These are phyloP conservation scores for Lipomyces sp. DNA, from an alignment of 805 yeast genomes.

Conservation along the genomic window DNA sequence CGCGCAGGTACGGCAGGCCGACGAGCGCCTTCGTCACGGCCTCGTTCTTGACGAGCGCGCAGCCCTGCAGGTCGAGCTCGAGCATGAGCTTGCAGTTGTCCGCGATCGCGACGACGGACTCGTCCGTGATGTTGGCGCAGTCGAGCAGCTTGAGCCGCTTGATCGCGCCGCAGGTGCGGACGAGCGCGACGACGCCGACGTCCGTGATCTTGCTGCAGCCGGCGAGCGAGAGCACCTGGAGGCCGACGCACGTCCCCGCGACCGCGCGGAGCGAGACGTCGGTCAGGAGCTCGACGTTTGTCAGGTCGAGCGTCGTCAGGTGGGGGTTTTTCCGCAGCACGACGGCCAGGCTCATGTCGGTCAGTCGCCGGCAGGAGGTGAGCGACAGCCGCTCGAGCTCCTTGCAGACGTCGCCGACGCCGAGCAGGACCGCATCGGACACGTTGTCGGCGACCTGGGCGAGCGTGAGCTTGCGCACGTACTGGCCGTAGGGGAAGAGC, in stretches of 20 bases:
- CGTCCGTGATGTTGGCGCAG: conserved; percentile 63
- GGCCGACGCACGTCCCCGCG: conserved; percentile 65
- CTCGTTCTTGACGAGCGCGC: conserved; percentile 68
- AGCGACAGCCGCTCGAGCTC: conserved; percentile 82
- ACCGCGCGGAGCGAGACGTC: conserved; percentile 69
- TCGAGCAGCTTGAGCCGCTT: conserved; percentile 81
- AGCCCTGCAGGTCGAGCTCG: conserved; percentile 84
- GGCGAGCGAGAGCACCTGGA: conserved; percentile 89
- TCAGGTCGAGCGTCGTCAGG: conserved; percentile 81
- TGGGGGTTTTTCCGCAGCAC: conserved; percentile 63
- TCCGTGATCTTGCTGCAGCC: conserved; percentile 73
- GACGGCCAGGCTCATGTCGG: conserved; percentile 57
- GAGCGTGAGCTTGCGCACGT: conserved; percentile 75
- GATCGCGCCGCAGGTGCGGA: conserved; percentile 64
- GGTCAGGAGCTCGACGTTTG: conserved; percentile 66
- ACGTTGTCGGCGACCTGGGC: conserved; percentile 68
- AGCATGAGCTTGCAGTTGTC: conserved; percentile 74
- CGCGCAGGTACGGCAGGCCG: conserved; percentile 70
- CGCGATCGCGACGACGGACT: conserved; percentile 56
- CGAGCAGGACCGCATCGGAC: conserved; percentile 57
- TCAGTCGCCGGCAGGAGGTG: conserved; percentile 68
- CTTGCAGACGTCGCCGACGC: conserved; percentile 59
- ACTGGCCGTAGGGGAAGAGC: conserved; percentile 55
- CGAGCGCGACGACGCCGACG: conserved; percentile 55
- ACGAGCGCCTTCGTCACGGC: conserved; percentile 56